A percentile compares a stretch with the other conserved stretches of the same genome.
Conservation (phyloP, 106 monocot species). For the Dactylorhiza incarnata region DNA sequence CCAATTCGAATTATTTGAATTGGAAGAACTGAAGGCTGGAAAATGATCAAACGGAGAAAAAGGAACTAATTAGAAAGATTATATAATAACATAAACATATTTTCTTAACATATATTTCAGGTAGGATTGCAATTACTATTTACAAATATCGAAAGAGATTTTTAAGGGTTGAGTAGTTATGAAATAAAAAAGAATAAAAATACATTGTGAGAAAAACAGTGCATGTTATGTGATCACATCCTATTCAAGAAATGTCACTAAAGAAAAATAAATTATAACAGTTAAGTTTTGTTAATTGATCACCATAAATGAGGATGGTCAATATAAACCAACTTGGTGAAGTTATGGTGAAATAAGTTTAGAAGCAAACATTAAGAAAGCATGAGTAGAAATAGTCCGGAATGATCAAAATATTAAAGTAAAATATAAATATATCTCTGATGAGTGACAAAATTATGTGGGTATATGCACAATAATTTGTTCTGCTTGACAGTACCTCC, state of each 20-base stretch:
- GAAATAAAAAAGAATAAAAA: background rate
- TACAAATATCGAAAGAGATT: background rate
- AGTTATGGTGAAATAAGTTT: background rate
- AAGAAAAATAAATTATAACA: background rate
- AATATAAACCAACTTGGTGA: background rate
- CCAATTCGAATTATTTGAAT: conserved; percentile 84
- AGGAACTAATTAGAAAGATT: conserved; percentile 3
- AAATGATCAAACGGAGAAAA: conserved; percentile 2
- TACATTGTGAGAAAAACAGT: background rate
- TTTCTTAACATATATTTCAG: background rate
- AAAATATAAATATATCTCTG: background rate
- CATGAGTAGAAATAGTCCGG: background rate
- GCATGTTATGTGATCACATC: background rate
- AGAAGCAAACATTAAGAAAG: background rate
- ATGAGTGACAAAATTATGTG: background rate
- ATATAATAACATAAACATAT: background rate
- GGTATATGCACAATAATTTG: too few species aligned
- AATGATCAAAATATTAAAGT: background rate
- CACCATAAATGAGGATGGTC: background rate
- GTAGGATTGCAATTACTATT: background rate
- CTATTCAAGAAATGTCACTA: background rate
- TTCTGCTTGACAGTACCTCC: too few species aligned
- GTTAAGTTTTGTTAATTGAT: background rate
- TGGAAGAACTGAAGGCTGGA: conserved; percentile 85
- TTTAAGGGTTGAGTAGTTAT: background rate